Percentiles rank a stretch among this genome's conserved stretches.
Evolutionary conservation across 345 rosid species (phyloP).

Genomic region (Boechera retrofracta): DNA sequence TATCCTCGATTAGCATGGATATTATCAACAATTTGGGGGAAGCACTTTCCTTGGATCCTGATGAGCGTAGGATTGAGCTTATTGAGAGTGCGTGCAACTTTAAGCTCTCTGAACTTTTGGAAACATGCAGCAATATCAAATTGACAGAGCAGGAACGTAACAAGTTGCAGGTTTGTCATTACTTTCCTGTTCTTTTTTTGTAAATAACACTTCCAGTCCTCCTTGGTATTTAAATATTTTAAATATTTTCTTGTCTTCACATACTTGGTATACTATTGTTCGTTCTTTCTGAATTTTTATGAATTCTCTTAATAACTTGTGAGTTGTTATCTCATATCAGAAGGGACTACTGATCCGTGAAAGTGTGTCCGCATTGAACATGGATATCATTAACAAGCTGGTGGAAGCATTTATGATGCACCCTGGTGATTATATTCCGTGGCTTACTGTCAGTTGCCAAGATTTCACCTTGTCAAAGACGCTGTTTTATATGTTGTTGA

Average conservation of each 20-base stretch:
- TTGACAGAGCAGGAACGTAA: conserved; percentile 41
- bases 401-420: conserved; percentile 54
- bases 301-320: conserved; percentile 18
- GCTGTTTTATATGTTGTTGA: conserved; percentile 66
- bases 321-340: conserved; percentile 41
- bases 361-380: conserved; percentile 53
- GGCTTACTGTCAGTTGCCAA: conserved; percentile 61
- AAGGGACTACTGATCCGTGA: conserved; percentile 52
- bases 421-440: conserved; percentile 59
- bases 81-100: conserved; percentile 53
- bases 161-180: conserved; percentile 44
- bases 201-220: not conserved
- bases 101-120: conserved; percentile 50
- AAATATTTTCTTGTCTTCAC: not conserved
- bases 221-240: not conserved
- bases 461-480: conserved; percentile 64
- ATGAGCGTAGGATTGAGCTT: conserved; percentile 61
- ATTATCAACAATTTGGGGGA: conserved; percentile 60
- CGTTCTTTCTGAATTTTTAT: conserved; percentile 16
- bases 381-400: conserved; percentile 66
- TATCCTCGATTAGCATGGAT: conserved; percentile 59
- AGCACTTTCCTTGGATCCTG: conserved; percentile 52
- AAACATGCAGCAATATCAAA: conserved; percentile 40
- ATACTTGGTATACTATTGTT: not conserved
- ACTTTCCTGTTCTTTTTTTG: not conserved